Evolutionary conservation across 2,329 filamentous ascomycete genomes (phyloP).

Genomic region (Fusarium sp.): DNA sequence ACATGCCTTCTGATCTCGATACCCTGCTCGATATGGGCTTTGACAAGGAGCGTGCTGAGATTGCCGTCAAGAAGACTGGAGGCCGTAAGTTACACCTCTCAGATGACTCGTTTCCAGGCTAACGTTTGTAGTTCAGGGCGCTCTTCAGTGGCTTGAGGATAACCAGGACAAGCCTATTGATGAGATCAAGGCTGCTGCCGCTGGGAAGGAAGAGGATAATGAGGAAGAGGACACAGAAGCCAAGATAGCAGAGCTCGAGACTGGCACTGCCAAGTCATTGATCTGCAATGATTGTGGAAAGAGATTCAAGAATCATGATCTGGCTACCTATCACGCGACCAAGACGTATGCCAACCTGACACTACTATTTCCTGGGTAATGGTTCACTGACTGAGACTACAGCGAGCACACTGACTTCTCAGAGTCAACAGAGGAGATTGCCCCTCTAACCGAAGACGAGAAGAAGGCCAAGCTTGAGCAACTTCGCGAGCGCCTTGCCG

Average conservation of each 20-base stretch:
- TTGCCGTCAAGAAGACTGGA: conserved; percentile 86
- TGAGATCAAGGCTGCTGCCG: conserved; percentile 69
- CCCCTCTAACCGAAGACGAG: conserved; percentile 89
- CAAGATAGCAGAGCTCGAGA: conserved; percentile 72
- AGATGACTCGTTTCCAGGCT: background rate
- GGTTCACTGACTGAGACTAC: background rate
- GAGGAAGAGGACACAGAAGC: conserved; percentile 58
- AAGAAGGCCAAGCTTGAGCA: conserved; percentile 83
- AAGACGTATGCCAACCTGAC: conserved; percentile 70
- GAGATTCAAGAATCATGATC: conserved; percentile 81
- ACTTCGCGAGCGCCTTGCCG: conserved; percentile 74
- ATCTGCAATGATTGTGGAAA: conserved; percentile 96
- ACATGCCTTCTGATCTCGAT: conserved; percentile 68
- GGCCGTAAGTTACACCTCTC: conserved; percentile 66
- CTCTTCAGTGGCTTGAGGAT: conserved; percentile 93
- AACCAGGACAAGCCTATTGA: conserved; percentile 90
- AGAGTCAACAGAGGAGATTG: conserved; percentile 92
- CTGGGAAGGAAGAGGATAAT: conserved; percentile 58
- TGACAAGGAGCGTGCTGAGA: conserved; percentile 79
- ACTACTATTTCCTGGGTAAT: background rate
- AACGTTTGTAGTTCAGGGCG: conserved; percentile 75
- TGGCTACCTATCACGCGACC: conserved; percentile 89
- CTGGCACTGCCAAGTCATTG: conserved; percentile 80
- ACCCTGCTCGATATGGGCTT: conserved; percentile 79
- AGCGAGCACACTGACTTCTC: conserved; percentile 89